Evolutionary conservation across 78 protist genomes (phyloP).

Genomic region (Cavenderia fasciculata): DNA sequence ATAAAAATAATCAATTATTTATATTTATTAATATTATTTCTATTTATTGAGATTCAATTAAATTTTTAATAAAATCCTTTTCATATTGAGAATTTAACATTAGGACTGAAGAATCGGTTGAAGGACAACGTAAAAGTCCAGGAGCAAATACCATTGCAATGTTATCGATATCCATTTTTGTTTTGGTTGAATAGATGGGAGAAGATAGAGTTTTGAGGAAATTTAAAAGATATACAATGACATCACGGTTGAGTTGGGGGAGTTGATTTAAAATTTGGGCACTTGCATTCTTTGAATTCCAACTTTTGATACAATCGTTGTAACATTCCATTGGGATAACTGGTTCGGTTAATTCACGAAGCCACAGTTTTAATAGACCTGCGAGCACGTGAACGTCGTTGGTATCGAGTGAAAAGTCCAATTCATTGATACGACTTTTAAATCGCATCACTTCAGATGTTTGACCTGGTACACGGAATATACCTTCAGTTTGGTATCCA

Average conservation of each 20-base stretch:
- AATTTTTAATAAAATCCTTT: slow-evolving; percentile 56
- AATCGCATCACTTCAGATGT: slow-evolving; percentile 36
- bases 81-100: slow-evolving; percentile 65
- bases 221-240: neutral
- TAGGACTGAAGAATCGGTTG: slow-evolving; percentile 20
- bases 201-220: slow-evolving; percentile 40
- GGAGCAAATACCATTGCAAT: slow-evolving; percentile 73
- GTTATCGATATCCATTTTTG: slow-evolving; percentile 72
- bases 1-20: too few species aligned
- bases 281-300: slow-evolving; percentile 23
- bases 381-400: slow-evolving; percentile 74
- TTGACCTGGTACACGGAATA: slow-evolving; percentile 61
- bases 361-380: slow-evolving; percentile 65
- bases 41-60: slow-evolving; percentile 35
- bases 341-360: slow-evolving; percentile 69
- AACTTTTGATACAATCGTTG: slow-evolving; percentile 38
- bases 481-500: slow-evolving; percentile 55
- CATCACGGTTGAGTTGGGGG: slow-evolving; percentile 25
- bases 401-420: slow-evolving; percentile 8
- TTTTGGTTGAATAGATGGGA: slow-evolving; percentile 14
- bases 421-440: slow-evolving; percentile 31
- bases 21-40: neutral
- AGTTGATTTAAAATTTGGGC: neutral
- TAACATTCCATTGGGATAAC: slow-evolving; percentile 47
- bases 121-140: slow-evolving; percentile 57